Evolutionary conservation across 2,329 filamentous ascomycete species (phyloP), one percentile per base, ranked within the genome.

Genomic region (Pestalotiopsis sp.): DNA sequence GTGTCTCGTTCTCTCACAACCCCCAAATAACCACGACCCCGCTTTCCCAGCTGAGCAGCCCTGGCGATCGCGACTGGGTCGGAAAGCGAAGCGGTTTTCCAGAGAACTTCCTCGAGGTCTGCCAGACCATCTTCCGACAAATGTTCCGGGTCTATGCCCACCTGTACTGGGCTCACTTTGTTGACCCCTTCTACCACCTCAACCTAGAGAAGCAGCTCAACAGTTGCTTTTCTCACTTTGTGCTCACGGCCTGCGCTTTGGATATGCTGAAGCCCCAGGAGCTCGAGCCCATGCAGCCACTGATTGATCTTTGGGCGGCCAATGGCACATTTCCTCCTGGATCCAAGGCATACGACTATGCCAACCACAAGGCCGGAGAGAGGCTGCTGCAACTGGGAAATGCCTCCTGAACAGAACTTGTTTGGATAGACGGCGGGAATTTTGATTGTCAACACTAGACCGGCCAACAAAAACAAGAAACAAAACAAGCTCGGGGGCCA

Each of bases 101-200:
- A 2, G 90, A 92, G 72, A 93, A 93, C 73, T 98, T 98, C 80
- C 87, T 95, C 74, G 90, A 92, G 70, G 94, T 97, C 74, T 96
- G 95, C 85, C 94, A 97, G 84, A 92, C 92, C 72, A 96, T 98
- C 76, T 95, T 98, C 84, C 92, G 95, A 75, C 96, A 98, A 82
- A 98, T 99, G 92, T 98, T 99, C 86, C 93, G 96, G 69, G 95
- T 98, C 74, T 99, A 99, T 78, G 92, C 96, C 62, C 96, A 99
- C 81, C 90, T 99, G 70, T 99, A 99, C 85, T 98, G 97, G 88
- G 93, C 95, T 68, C 96, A 99, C 81, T 99, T 93, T 81, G 84
- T 91, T 70, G 92, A 94, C 73, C 92, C 92, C 4, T 94, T 94
- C 81, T 95, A 94, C 82, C 91, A 95, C 79, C 86, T 95, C 72